phyloP scores from a whole-genome alignment of 306 rosid species.

The Arachis stenosperma region DNA sequence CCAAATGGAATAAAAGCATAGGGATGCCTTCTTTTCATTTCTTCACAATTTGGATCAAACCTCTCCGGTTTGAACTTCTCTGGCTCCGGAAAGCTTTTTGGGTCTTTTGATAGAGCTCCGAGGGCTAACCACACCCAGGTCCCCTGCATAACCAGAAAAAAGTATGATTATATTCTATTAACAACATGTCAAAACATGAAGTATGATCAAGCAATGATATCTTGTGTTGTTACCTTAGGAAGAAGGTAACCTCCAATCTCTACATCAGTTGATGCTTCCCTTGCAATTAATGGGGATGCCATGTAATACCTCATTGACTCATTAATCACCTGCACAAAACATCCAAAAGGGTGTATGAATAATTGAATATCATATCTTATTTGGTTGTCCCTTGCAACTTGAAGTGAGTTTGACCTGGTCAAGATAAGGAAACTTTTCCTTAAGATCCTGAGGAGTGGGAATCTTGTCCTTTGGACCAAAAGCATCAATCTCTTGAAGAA shows the following conservation, averaged over 20 bases:
- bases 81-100: slow-evolving; percentile 84
- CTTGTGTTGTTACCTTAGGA: slow-evolving; percentile 64
- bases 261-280: slow-evolving; percentile 81
- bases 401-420: slow-evolving; percentile 62
- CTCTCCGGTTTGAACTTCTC: slow-evolving; percentile 91
- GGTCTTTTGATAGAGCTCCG: slow-evolving; percentile 91
- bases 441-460: slow-evolving; percentile 77
- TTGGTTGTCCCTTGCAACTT: too few species aligned
- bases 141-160: slow-evolving; percentile 57
- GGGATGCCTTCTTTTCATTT: slow-evolving; percentile 83
- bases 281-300: slow-evolving; percentile 89
- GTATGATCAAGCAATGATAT: too few species aligned
- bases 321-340: slow-evolving; percentile 72
- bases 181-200: not conserved
- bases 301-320: slow-evolving; percentile 83
- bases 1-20: slow-evolving; percentile 89
- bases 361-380: not conserved
- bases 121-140: slow-evolving; percentile 97
- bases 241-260: slow-evolving; percentile 91
- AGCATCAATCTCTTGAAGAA: slow-evolving; percentile 75
- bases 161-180: not conserved
- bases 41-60: slow-evolving; percentile 78
- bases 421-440: slow-evolving; percentile 74
- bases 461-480: slow-evolving; percentile 57
- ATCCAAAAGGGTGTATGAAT: not conserved